Base-by-base conservation (phyloP, 1,284 basidiomycete genomes). In the Boletellus sp. region DNA sequence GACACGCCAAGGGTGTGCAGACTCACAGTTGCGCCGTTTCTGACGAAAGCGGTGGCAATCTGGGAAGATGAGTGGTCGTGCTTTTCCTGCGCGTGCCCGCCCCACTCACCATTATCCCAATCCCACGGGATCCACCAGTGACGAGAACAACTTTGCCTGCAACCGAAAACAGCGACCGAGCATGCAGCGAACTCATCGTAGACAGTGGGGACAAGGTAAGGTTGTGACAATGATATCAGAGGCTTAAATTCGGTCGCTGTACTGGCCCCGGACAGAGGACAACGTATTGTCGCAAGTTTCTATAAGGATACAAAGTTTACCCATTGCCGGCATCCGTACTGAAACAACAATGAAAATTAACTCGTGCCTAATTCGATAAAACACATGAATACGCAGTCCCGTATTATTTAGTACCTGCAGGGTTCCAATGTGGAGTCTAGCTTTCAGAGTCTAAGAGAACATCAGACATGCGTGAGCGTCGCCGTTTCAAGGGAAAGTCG, bases 91-190 rank as follows among this genome's bases (percentile, higher is more conserved):
- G 45, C 8, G 35, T 32, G 30, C 30, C 6, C 6, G 12, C 33
- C 33, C 18, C 21, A 68, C 77, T 54, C 48, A 82, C 83, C 83
- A 84, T 85, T 71, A 83, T 85, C 24, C 85, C 83, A 42, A 86
- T 79, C 24, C 84, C 85, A 50, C 82, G 72, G 39, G 81, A 85
- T n/a, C 85, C 86, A n/a, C 86, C 86, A 0, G 85, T 87, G 35
- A 86, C 75, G 33, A 88, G 71, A 2, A 82, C 81, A 5, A 85
- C 78, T 62, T 85, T 87, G 43, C 72, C 80, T 46, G 76, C 70
- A 51, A 86, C 82, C 49, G 71, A 62, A 66, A 87, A 87, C 24
- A 86, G 67, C 24, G 69, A 74, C n/a, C 67, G 58, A 11, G 68
- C 56, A 47, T 74, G 64, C 32, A 79, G 69, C 13, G 74, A 71